Evolutionary conservation across 208 protist species (phyloP), one percentile per base, ranked within the genome.

Genomic region (Porcisia deanei): DNA sequence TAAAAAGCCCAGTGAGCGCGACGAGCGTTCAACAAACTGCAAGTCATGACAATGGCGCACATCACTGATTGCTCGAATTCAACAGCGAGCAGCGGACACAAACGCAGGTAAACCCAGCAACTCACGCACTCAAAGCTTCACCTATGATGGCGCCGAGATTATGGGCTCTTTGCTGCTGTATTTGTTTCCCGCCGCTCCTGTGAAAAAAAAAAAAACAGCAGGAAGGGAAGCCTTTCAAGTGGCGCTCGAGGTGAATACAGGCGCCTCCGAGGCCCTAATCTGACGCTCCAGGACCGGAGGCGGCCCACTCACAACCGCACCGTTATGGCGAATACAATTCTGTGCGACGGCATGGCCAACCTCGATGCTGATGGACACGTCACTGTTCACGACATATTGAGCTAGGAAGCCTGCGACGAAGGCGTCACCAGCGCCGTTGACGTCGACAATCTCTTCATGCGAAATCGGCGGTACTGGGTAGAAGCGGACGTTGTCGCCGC

Each of bases 401-500:
- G 96, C 79, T 0, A 99, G 79, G 88, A 99, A 99, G 60, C 98
- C 98, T 66, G 94, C 98, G 25, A 98, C 98, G 81, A 99, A 99
- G n/a, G 94, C 88, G 79, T 99, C 98, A 53, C 98, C 98, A 39
- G 98, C 98, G 73, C 98, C 98, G 77, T 99, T 99, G 34, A 94
- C 84, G 77, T 99, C 98, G 20, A 99, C 94, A 69, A 99, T 99
- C n/a, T 98, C 80, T 43, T 91, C 85, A 0, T 59, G 30, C 22
- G 70, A 41, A 65, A 99, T 86, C 3, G 63, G 39, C 16, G 85
- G 79, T 25, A 91, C 91, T 34, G 79, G 39, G 73, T 81, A 82
- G 83, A 77, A 76, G 39, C 70, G 79, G 77, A 95, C 70, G 47
- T 65, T 67, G 63, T 83, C 73, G n/a, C 70, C 76, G 71, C 63